Evolutionary conservation across 768 basidiomycete species (phyloP).

Genomic region (Brasilioporus rufonigricans): DNA sequence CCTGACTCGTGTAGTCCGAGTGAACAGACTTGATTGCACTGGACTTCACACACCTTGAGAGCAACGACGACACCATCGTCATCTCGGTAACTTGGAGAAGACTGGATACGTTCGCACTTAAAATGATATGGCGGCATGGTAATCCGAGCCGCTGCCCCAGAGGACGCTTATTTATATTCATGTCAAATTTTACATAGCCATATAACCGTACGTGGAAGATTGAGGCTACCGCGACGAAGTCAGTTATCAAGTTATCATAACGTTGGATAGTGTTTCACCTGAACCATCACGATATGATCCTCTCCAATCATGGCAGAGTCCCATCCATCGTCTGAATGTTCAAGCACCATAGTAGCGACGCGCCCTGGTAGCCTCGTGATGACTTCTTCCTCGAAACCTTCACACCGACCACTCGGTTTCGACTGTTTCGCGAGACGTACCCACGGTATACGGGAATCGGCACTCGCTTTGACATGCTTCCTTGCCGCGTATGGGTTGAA

Average conservation of each 20-base stretch:
- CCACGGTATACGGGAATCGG: constrained; percentile 10
- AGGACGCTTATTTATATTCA: neutral
- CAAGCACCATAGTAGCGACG: constrained; percentile 17
- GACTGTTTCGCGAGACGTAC: constrained; percentile 15
- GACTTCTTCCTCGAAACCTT: constrained; percentile 24
- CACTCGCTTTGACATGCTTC: constrained; percentile 11
- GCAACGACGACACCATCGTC: no score
- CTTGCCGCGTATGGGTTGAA: constrained; percentile 30
- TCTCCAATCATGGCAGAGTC: constrained; percentile 37
- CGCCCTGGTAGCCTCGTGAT: constrained; percentile 30
- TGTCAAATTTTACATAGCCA: constrained; percentile 25
- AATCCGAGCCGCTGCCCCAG: neutral
- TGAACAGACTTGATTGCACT: no score
- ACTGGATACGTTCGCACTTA: no score
- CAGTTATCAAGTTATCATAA: neutral
- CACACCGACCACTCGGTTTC: constrained; percentile 6
- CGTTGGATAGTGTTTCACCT: constrained; percentile 17
- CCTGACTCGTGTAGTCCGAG: no score
- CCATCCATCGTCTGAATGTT: constrained; percentile 19
- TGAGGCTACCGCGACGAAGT: constrained; percentile 10
- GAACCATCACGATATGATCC: constrained; percentile 34
- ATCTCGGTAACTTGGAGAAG: no score
- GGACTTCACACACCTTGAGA: no score
- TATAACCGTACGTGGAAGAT: constrained; percentile 21
- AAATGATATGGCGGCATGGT: neutral